A percentile compares a stretch with the other conserved stretches of the same genome.
Conservation (phyloP, 345 rosid genomes). For the Turnera subulata region DNA sequence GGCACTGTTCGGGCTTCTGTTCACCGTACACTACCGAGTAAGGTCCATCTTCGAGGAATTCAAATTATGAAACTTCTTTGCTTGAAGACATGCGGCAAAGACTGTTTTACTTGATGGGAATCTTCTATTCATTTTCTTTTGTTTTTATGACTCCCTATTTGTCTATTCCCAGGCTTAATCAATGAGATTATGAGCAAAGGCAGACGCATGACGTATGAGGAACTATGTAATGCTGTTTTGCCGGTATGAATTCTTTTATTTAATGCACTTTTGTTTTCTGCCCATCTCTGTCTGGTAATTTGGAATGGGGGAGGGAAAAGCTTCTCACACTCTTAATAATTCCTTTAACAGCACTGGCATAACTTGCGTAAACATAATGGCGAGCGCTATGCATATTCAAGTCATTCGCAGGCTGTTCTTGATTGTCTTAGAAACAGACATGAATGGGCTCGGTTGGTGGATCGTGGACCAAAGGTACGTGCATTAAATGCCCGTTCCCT, state of each 20-base stretch:
- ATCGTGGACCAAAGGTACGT: conserved; percentile 97
- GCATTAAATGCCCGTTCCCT: too few species aligned
- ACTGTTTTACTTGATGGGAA: too few species aligned
- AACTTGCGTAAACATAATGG: conserved; percentile 98
- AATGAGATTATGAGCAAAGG: conserved; percentile 95
- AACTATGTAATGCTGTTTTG: conserved; percentile 89
- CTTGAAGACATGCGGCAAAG: too few species aligned
- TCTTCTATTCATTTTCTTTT: not conserved
- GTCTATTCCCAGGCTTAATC: conserved; percentile 50
- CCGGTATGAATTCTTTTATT: conserved; percentile 51
- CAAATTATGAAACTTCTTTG: not conserved
- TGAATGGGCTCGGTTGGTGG: conserved; percentile 96
- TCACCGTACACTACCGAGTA: conserved; percentile 82
- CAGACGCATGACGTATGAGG: conserved; percentile 85
- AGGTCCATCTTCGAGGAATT: not conserved
- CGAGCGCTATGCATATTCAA: conserved; percentile 95
- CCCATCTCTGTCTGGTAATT: conserved; percentile 5
- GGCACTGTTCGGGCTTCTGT: conserved; percentile 44
- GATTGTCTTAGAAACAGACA: conserved; percentile 95
- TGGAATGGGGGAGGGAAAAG: not conserved
- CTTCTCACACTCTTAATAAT: conserved; percentile 8
- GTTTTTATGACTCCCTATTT: not conserved
- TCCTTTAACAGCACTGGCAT: conserved; percentile 84
- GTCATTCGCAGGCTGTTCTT: conserved; percentile 98
- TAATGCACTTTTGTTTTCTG: conserved; percentile 6